These are phyloP conservation scores for Leccinum sublutescens DNA, from an alignment of 768 basidiomycete genomes.

Conservation along the genomic window DNA sequence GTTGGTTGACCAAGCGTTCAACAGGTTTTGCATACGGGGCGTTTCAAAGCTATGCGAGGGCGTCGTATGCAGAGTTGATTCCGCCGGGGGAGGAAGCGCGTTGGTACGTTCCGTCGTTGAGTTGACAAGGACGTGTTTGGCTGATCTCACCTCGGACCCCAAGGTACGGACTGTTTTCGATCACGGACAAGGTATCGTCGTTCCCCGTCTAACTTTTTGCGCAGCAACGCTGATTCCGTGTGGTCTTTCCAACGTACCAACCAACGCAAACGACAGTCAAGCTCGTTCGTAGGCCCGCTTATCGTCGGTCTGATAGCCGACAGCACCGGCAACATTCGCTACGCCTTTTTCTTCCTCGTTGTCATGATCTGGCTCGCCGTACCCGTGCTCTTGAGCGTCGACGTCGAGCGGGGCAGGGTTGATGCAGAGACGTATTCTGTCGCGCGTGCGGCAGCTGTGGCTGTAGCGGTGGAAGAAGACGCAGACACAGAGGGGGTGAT, in stretches of 20 bases:
- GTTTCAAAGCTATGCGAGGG: slow-evolving; percentile 87
- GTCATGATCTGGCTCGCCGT: slow-evolving; percentile 78
- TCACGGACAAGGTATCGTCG: slow-evolving; percentile 75
- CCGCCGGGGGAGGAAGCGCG: slow-evolving; percentile 87
- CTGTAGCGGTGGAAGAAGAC: neutral
- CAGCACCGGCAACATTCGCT: slow-evolving; percentile 86
- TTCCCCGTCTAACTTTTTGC: neutral
- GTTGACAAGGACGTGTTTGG: neutral
- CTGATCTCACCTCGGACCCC: neutral
- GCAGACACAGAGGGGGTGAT: neutral
- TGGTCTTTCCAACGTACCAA: neutral
- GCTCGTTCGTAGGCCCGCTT: slow-evolving; percentile 88
- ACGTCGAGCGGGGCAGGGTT: slow-evolving; percentile 61
- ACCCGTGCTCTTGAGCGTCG: slow-evolving; percentile 69
- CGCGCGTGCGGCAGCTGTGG: neutral
- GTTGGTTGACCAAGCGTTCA: neutral
- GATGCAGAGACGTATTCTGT: slow-evolving; percentile 43
- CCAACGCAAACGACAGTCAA: slow-evolving; percentile 52
- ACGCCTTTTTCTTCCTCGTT: slow-evolving; percentile 86
- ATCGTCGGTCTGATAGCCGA: slow-evolving; percentile 88
- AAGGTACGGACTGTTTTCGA: slow-evolving; percentile 77
- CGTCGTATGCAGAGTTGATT: slow-evolving; percentile 83
- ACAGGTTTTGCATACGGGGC: slow-evolving; percentile 78
- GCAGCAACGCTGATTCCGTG: neutral
- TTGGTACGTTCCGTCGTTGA: slow-evolving; percentile 49